Base-by-base conservation (phyloP, 2,329 filamentous ascomycete species). In the Helotiales sp. region DNA sequence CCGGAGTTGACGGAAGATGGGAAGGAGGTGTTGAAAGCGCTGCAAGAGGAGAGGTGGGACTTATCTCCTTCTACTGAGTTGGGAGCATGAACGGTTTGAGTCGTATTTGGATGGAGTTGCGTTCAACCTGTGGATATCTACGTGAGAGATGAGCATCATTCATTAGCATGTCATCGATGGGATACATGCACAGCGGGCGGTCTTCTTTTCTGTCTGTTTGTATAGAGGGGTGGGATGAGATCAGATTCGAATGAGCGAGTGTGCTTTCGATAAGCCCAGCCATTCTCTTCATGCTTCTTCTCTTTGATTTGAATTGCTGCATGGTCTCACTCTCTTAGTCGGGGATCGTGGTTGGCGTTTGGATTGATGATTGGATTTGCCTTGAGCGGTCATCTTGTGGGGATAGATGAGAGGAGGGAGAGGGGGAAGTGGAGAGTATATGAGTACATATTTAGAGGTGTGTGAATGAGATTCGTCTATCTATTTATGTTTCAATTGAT, bases 1-100 rank as follows among this genome's bases (percentile, higher is more conserved):
- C 87, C 87, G 0, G 80, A 86, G 60, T 72, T 90, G 63, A 88
- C 81, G 0, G 75, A 79, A 47, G 85, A 88, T 49, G 87, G 87
- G n/a, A 76, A 77, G 60, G 75, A 75, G 67, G 82, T 75, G 3
- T 72, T 90, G 53, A 74, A 81, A 57, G 79, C 80, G 1, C 66
- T 89, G 61, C 81, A 83, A 55, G 72, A 75, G 44, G 80, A 77
- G 8, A 57, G 64, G 13, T 72, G 69, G 65, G 67, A 69, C 25
- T 56, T 73, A 40, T 62, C 66, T 48, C 69, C 69, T 58, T 70
- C 58, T 47, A 53, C 62, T 33, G 55, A 64, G 42, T 48, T 58
- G 9, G 63, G 61, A 48, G 60, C 66, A 13, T 17, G 15, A 19
- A 2, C 22, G 13, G 13, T 30, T 12, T 7, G 15, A 9, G 31